Evolutionary conservation across 768 basidiomycete species (phyloP).

Genomic region (Russula griseocarnosa): DNA sequence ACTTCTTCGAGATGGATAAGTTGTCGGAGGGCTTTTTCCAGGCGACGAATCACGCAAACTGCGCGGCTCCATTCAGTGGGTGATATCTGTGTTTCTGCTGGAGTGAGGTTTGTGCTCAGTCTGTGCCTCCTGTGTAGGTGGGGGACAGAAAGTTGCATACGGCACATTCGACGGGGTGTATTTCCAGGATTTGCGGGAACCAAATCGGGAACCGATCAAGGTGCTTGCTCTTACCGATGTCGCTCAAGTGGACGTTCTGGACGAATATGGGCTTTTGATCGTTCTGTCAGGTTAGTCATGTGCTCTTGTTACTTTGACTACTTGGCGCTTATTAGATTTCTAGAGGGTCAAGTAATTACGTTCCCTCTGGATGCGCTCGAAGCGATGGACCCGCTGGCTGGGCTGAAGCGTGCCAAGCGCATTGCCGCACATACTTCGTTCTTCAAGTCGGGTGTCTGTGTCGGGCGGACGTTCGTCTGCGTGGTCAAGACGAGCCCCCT

Average conservation of each 20-base stretch:
- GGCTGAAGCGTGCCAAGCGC: constrained; percentile 88
- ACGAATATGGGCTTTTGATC: constrained; percentile 91
- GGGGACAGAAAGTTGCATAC: constrained; percentile 82
- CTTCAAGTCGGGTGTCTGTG: constrained; percentile 93
- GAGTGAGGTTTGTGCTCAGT: neutral
- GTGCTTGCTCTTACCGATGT: constrained; percentile 88
- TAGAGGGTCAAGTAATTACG: constrained; percentile 93
- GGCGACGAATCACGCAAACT: constrained; percentile 83
- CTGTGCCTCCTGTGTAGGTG: constrained; percentile 44
- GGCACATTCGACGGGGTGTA: constrained; percentile 99
- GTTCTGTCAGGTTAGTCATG: constrained; percentile 84
- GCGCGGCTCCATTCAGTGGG: constrained; percentile 85
- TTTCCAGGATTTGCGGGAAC: constrained; percentile 78
- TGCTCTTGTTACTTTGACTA: neutral
- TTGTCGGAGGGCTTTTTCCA: constrained; percentile 87
- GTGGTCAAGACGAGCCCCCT: constrained; percentile 94
- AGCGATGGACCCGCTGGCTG: constrained; percentile 83
- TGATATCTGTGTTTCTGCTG: constrained; percentile 28
- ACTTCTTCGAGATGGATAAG: constrained; percentile 79
- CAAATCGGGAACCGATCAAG: constrained; percentile 77
- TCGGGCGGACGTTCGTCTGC: constrained; percentile 89
- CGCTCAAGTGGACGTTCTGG: constrained; percentile 91
- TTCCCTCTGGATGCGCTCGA: constrained; percentile 94
- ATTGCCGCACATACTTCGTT: constrained; percentile 96
- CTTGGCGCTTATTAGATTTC: neutral